phyloP scores from a whole-genome alignment of 805 yeast genomes.

The Candida montana region DNA sequence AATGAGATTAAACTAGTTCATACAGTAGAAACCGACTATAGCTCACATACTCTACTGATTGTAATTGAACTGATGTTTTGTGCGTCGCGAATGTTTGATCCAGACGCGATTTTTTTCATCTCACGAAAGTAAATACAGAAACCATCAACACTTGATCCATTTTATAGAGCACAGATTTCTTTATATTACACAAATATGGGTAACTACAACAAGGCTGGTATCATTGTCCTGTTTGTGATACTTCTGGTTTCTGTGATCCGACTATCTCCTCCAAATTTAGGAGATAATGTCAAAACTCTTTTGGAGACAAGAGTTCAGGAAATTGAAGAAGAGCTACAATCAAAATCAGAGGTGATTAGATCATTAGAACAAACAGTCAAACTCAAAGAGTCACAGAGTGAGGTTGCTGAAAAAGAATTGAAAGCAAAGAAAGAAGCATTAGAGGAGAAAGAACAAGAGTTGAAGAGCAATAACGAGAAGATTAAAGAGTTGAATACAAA shows the following conservation, averaged over 20 bases:
- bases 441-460: background rate
- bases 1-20: no score
- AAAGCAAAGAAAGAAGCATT: slow-evolving; percentile 6
- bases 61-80: no score
- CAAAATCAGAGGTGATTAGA: background rate
- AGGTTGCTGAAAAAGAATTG: background rate
- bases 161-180: no score
- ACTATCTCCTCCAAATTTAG: background rate
- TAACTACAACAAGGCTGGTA: background rate
- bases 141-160: no score
- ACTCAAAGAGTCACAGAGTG: background rate
- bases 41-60: no score
- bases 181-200: background rate
- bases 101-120: no score
- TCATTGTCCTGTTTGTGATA: background rate
- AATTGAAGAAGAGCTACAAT: background rate
- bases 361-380: background rate
- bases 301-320: background rate
- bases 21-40: no score
- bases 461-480: background rate
- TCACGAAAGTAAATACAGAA: no score
- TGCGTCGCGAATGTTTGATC: no score
- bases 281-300: background rate
- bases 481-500: background rate
- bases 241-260: background rate